Evolutionary conservation across 2,329 filamentous ascomycete species (phyloP), one percentile per base, ranked within the genome.

Genomic region (Biscogniauxia marginata): DNA sequence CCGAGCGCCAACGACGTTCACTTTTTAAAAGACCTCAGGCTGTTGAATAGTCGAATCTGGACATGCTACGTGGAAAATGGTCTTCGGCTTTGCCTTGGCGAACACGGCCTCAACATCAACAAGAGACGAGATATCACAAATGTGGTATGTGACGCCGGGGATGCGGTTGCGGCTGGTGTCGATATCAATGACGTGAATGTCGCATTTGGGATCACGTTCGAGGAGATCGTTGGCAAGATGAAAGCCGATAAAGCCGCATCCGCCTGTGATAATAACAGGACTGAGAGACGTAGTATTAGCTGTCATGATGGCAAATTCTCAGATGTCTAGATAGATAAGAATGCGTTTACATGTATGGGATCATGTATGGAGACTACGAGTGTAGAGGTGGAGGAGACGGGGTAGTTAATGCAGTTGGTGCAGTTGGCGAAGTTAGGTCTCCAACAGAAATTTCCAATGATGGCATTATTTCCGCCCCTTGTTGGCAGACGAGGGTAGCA

Each of bases 211-310:
- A 4, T 57, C 52, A 25, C 49, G 24, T 20, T 55, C 44, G 24
- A 62, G 57, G 9, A 63, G 24, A 11, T 39, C 52, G 21, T 24
- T 45, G 39, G 60, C 51, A 13, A 62, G 51, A 51, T 63, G 59
- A 45, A 43, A 60, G 43, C 59, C 57, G n/a, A 58, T 58, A 53
- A 62, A 62, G 34, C 61, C 61, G 21, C 61, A 62, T 46, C 57
- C 61, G 8, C 61, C 55, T 1, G 57, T 62, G 19, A 62, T 52
- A 25, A 63, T 9, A 20, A 50, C 56, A 1, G 59, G 56, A 18
- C 61, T 54, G 34, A 63, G 55, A 13, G 30, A 50, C n/a, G n/a
- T n/a, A n/a, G n/a, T n/a, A n/a, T n/a, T n/a, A n/a, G n/a, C 22
- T 20, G 47, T 25, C 24, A 25, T 25, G 24, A 11, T 25, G 24